Evolutionary conservation across 2,329 filamentous ascomycete genomes (phyloP).

Genomic region (Epichloe gansuensis): DNA sequence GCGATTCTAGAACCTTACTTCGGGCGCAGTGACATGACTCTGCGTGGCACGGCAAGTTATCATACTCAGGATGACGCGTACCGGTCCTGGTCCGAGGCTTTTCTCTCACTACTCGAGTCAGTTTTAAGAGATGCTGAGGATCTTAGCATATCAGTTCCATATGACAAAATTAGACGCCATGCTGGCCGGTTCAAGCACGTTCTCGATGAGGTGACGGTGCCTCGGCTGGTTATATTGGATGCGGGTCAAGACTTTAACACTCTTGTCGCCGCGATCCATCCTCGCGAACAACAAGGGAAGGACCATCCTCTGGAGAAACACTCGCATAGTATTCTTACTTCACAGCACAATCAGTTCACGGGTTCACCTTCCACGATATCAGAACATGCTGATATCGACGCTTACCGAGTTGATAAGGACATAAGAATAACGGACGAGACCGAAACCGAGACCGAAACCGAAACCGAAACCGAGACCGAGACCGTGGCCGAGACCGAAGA

Average conservation of each 20-base stretch:
- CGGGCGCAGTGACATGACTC: neutral
- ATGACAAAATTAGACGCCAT: slow-evolving; percentile 40
- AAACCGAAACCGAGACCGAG: neutral
- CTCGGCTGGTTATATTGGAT: slow-evolving; percentile 44
- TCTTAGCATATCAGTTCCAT: slow-evolving; percentile 44
- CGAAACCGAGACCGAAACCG: neutral
- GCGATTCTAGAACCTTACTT: slow-evolving; percentile 11
- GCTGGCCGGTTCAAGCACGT: slow-evolving; percentile 35
- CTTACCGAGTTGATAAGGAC: neutral
- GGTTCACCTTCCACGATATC: neutral
- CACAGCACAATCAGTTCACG: neutral
- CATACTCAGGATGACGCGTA: slow-evolving; percentile 1
- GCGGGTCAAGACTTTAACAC: slow-evolving; percentile 37
- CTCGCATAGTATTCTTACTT: neutral
- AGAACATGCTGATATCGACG: neutral
- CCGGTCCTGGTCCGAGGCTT: slow-evolving; percentile 42
- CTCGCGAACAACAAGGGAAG: neutral
- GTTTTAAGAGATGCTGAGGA: slow-evolving; percentile 49
- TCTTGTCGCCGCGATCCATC: slow-evolving; percentile 22
- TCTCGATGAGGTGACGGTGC: slow-evolving; percentile 39
- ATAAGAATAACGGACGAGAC: neutral
- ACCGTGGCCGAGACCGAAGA: neutral
- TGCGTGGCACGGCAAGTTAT: neutral
- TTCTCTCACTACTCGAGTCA: slow-evolving; percentile 43
- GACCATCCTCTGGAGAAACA: neutral